Conservation (phyloP, 148 eudicot genomes). For the Rhododendron henanense region DNA sequence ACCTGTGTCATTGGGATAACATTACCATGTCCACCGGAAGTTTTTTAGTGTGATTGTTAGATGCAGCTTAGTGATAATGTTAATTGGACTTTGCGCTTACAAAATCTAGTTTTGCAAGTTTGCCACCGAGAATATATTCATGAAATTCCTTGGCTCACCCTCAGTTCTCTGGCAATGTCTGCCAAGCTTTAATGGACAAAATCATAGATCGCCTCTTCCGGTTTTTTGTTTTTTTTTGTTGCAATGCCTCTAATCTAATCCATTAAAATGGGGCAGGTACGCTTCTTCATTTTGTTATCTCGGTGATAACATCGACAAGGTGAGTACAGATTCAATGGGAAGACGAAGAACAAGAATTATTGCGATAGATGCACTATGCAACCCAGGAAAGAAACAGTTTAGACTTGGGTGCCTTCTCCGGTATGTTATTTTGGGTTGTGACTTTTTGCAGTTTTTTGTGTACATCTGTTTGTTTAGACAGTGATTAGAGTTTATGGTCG, state of each 20-base stretch:
- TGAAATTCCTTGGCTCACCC: not conserved
- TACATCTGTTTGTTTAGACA: not conserved
- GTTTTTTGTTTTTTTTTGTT: not conserved
- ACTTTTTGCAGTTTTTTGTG: not conserved
- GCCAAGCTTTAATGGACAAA: not conserved
- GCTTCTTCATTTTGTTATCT: slow-evolving; percentile 72
- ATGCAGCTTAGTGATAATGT: not conserved
- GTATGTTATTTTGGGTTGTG: slow-evolving; percentile 26
- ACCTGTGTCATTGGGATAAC: not conserved
- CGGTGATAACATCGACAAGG: slow-evolving; percentile 63
- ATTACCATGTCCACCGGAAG: not conserved
- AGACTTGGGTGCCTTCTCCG: slow-evolving; percentile 53
- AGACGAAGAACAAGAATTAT: slow-evolving; percentile 77
- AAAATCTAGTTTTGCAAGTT: not conserved
- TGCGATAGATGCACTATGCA: slow-evolving; percentile 78
- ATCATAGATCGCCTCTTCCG: not conserved
- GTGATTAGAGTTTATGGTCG: not conserved
- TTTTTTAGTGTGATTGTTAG: not conserved
- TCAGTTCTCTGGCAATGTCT: not conserved
- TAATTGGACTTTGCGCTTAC: not conserved
- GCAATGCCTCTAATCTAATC: slow-evolving; percentile 5
- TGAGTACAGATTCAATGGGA: slow-evolving; percentile 50
- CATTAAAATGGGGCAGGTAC: slow-evolving; percentile 43
- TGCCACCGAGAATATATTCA: not conserved
- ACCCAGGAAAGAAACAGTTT: slow-evolving; percentile 71